Evolutionary conservation across 306 rosid genomes (phyloP).

Genomic region (Castanea sativa): DNA sequence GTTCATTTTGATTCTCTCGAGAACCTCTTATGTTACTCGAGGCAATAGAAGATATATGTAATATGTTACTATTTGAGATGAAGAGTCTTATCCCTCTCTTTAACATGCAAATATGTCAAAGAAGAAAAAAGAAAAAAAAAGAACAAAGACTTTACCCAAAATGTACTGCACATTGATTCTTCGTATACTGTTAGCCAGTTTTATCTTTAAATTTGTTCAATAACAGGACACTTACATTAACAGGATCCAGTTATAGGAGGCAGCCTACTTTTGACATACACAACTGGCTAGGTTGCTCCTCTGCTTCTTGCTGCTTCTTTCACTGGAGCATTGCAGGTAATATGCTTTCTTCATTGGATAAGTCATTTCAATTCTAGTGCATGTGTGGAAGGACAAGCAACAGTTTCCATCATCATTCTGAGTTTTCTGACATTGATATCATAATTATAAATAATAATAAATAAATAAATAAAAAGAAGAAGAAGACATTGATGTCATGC

Average conservation of each 20-base stretch:
- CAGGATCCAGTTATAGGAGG: slow-evolving; percentile 91
- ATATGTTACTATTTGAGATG: not conserved
- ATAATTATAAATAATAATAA: not conserved
- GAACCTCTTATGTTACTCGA: not conserved
- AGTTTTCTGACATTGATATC: not conserved
- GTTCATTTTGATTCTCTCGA: not conserved
- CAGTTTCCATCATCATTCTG: not conserved
- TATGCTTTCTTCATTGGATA: slow-evolving; percentile 2
- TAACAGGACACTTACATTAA: slow-evolving; percentile 17
- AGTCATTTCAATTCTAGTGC: not conserved
- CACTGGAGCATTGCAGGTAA: slow-evolving; percentile 91
- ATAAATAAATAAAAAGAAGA: too few relatives aligned
- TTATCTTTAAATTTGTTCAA: slow-evolving; percentile 1
- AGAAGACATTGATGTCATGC: too few relatives aligned
- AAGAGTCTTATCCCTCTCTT: not conserved
- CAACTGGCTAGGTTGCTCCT: slow-evolving; percentile 90
- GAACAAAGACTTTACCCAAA: not conserved
- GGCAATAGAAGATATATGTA: not conserved
- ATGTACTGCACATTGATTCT: not conserved
- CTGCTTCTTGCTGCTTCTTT: slow-evolving; percentile 90
- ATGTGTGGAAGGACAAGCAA: not conserved
- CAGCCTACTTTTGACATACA: slow-evolving; percentile 86
- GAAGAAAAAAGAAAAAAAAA: not conserved
- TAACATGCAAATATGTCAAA: not conserved
- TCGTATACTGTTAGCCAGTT: not conserved